These are phyloP conservation scores for Neophaeococcomyces aloes DNA, from an alignment of 2,329 filamentous ascomycete species.

Conservation along the genomic window DNA sequence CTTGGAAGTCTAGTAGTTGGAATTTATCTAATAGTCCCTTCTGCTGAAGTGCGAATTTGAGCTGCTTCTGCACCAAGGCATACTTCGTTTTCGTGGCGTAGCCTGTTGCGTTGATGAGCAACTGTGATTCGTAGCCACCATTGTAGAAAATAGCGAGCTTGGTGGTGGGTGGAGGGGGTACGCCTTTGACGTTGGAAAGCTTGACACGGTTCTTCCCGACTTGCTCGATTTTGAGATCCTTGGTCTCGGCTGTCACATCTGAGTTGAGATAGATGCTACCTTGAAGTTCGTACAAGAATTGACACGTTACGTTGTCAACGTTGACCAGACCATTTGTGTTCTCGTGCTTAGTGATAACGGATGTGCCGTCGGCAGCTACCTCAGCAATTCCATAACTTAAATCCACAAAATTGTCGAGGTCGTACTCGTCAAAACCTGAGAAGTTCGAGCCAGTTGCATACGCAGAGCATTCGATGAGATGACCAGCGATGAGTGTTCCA, in stretches of 20 bases:
- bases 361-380: conserved; percentile 36
- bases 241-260: conserved; percentile 23
- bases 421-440: conserved; percentile 36
- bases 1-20: conserved; percentile 45
- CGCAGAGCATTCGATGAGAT: conserved; percentile 45
- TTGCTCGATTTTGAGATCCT: conserved; percentile 28
- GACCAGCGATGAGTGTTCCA: conserved; percentile 40
- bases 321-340: conserved; percentile 36
- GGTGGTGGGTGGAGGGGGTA: conserved; percentile 40
- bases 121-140: conserved; percentile 39
- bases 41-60: conserved; percentile 35
- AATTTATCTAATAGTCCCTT: conserved; percentile 31
- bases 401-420: conserved; percentile 33
- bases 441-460: conserved; percentile 49
- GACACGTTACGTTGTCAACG: conserved; percentile 34
- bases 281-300: conserved; percentile 43
- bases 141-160: conserved; percentile 43
- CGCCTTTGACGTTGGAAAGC: conserved; percentile 34
- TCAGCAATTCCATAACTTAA: conserved; percentile 43
- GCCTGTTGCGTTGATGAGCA: conserved; percentile 37
- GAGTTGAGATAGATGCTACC: conserved; percentile 16
- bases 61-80: conserved; percentile 39
- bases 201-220: conserved; percentile 24
- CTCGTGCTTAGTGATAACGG: conserved; percentile 41
- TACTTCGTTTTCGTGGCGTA: conserved; percentile 42